A percentile compares a stretch with the other conserved stretches of the same genome.
Conservation (phyloP, 306 rosid species). For the Citrullus amarus region DNA sequence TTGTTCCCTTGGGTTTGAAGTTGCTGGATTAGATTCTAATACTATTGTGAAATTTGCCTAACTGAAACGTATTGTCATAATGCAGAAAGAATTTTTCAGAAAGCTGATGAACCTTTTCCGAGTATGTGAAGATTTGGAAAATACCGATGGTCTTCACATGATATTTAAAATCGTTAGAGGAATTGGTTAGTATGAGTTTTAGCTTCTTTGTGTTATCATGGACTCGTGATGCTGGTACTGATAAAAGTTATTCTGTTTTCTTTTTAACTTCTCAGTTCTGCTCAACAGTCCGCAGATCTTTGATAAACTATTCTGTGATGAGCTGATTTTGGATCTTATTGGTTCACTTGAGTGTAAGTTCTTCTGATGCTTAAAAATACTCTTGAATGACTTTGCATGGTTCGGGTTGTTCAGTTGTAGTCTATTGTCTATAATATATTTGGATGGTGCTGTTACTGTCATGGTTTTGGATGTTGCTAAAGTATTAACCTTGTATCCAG, state of each 20-base stretch:
- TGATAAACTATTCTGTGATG: constrained; percentile 79
- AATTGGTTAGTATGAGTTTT: constrained; percentile 48
- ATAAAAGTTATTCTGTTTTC: not conserved
- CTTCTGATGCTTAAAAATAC: not conserved
- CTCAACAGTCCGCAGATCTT: constrained; percentile 70
- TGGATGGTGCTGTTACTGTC: not conserved
- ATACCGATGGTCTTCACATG: constrained; percentile 76
- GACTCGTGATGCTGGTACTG: not conserved
- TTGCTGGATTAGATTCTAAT: not conserved
- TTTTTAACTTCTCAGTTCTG: constrained; percentile 45
- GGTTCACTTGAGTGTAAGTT: constrained; percentile 94
- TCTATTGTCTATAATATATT: not conserved
- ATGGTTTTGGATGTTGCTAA: not conserved
- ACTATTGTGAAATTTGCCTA: not conserved
- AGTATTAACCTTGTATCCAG: not conserved
- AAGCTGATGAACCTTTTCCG: constrained; percentile 69
- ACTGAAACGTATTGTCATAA: not conserved
- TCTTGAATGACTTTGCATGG: not conserved
- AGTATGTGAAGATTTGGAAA: constrained; percentile 63
- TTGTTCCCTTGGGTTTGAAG: not conserved
- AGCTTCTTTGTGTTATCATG: not conserved
- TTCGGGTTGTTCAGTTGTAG: not conserved
- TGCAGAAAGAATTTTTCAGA: constrained; percentile 70
- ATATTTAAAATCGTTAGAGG: constrained; percentile 83
- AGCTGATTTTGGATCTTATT: constrained; percentile 69